Conservation (phyloP, 139 green algal genomes). For the Desmodesmus armatus region DNA sequence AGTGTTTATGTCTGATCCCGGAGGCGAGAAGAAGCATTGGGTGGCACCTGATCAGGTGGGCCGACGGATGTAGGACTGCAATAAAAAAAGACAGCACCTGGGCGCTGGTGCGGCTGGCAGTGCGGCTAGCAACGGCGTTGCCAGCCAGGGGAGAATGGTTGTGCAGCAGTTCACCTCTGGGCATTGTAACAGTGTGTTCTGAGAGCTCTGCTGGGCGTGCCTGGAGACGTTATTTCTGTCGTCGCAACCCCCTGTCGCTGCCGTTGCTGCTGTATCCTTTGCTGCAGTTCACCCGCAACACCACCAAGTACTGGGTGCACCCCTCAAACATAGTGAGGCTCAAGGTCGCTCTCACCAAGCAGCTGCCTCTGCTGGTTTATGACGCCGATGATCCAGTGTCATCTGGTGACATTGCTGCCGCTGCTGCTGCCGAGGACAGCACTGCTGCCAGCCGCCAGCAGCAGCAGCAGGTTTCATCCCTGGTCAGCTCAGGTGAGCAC, state of each 20-base stretch:
- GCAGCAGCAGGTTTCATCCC: not conserved
- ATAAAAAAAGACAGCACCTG: not conserved
- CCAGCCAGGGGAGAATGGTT: not conserved
- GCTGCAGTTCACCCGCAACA: conserved; percentile 68
- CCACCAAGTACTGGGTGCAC: conserved; percentile 87
- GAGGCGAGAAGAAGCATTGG: conserved; percentile 2
- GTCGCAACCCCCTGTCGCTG: not conserved
- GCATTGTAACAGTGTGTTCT: not conserved
- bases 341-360: conserved; percentile 72
- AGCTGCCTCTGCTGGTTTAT: conserved; percentile 88
- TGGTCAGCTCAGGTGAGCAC: conserved; percentile 29
- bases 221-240: not conserved
- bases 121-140: not conserved
- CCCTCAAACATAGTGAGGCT: conserved; percentile 69
- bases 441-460: not conserved
- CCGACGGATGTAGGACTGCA: not conserved
- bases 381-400: conserved; percentile 40
- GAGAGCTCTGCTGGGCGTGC: not conserved
- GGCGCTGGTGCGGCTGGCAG: not conserved
- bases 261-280: not conserved
- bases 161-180: not conserved
- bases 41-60: conserved; percentile 27
- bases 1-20: not conserved
- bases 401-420: not conserved
- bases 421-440: not conserved